Evolutionary conservation across 23 red algal genomes (phyloP), one percentile per base, ranked within the genome.

Genomic region (Cyanidioschyzon merolae): DNA sequence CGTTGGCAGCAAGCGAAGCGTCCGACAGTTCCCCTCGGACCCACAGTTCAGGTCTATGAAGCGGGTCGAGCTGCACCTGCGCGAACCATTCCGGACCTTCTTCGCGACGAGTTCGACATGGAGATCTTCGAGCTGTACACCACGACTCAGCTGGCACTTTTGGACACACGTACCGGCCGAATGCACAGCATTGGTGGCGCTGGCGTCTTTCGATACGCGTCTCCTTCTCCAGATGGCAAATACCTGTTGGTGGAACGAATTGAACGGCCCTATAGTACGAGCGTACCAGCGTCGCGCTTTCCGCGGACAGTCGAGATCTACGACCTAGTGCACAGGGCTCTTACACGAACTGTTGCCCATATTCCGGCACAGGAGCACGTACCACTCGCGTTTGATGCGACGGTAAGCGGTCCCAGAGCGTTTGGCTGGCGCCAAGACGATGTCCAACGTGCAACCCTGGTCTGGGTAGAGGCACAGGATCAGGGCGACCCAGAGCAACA

Each of bases 391-490:
- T 90, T 96, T 39, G 92, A 96, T 79, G 92, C 84, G 2, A 87
- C 90, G 1, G 68, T 80, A 38, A 58, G 84, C 34, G 87, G 77
- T 29, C 92, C 92, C 26, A 76, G 92, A 25, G 58, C 50, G 50
- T 85, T 96, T 74, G 84, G 85, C 39, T 96, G 92, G 92, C 83
- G 92, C 68, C 41, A 81, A 0, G 90, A 95, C 68, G 92, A 76
- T 3, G 50, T 57, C 39, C 57, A 77, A 27, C 25, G 2, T 24
- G 77, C 77, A 1, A 90, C 87, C 58, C 68, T 96, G 29, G 83
- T 80, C 38, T 96, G 87, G 87, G 92, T 84, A 34, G 84, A 96
- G 77, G 87, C 92, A 50, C 88, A 88, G 45, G 92, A 96, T 75
- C 83, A 83, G 1, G 92, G 92, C 1, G 87, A 96, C 68, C 92